phyloP scores from a whole-genome alignment of 805 yeast species.

The Barnettozyma wickerhamii region DNA sequence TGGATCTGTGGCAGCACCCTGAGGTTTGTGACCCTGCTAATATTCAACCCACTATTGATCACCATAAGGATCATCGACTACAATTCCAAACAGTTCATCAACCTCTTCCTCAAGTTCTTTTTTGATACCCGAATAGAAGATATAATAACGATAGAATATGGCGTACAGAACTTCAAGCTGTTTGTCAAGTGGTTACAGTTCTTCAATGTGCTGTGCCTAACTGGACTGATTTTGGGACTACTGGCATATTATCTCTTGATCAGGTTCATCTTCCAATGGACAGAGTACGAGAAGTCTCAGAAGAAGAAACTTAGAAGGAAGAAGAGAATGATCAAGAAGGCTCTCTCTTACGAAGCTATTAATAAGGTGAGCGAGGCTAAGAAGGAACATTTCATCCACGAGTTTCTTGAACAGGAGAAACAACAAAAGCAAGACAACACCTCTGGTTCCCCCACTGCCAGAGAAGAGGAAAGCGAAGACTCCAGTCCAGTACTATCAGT shows the following conservation, averaged over 20 bases:
- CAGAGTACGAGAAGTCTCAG: constrained; percentile 15
- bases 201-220: constrained; percentile 20
- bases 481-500: background rate
- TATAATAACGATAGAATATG: constrained; percentile 14
- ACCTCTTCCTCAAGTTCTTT: constrained; percentile 16
- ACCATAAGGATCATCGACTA: constrained; percentile 19
- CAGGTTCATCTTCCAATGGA: constrained; percentile 20
- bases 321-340: constrained; percentile 7
- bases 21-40: background rate
- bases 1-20: background rate
- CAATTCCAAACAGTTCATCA: constrained; percentile 15
- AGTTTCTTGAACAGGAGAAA: constrained; percentile 8
- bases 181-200: constrained; percentile 21
- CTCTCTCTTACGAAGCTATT: background rate
- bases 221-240: constrained; percentile 19
- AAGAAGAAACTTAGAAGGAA: constrained; percentile 3
- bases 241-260: constrained; percentile 19
- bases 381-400: constrained; percentile 1
- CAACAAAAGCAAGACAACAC: too few relatives aligned
- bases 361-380: background rate
- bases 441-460: background rate
- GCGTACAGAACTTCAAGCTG: constrained; percentile 15
- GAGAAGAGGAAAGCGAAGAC: constrained; percentile 2
- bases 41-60: constrained; percentile 20
- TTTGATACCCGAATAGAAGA: constrained; percentile 17